phyloP scores from a whole-genome alignment of 2,329 filamentous ascomycete species.

The Capronia epimyces region DNA sequence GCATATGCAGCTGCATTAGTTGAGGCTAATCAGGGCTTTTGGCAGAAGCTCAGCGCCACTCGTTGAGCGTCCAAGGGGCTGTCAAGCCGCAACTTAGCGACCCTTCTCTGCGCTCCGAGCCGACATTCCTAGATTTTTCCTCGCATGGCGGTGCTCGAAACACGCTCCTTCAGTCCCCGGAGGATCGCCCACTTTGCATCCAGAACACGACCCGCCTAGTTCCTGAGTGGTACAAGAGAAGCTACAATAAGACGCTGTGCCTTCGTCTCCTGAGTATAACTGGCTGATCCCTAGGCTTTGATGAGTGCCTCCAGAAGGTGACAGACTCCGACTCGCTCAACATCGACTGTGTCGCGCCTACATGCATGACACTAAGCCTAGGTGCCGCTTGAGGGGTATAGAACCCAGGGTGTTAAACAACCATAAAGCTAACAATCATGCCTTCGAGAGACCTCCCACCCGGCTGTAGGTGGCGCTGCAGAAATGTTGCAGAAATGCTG shows the following conservation, averaged over 20 bases:
- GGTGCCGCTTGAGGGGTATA: slow-evolving; percentile 3
- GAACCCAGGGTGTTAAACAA: neutral
- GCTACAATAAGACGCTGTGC: neutral
- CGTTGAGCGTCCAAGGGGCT: slow-evolving; percentile 7
- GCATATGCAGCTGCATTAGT: slow-evolving; percentile 27
- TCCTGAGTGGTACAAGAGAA: neutral
- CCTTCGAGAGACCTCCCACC: neutral
- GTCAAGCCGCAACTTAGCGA: slow-evolving; percentile 9
- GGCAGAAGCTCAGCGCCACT: slow-evolving; percentile 24
- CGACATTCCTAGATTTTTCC: slow-evolving; percentile 5
- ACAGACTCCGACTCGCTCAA: neutral
- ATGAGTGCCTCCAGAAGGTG: neutral
- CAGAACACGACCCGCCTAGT: neutral
- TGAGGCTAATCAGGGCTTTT: slow-evolving; percentile 18
- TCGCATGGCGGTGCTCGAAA: slow-evolving; percentile 11
- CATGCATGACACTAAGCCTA: slow-evolving; percentile 1
- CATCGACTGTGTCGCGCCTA: neutral
- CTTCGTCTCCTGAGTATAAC: neutral
- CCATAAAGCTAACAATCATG: neutral
- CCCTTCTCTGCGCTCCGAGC: slow-evolving; percentile 13
- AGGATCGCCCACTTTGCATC: slow-evolving; percentile 8
- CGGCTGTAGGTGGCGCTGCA: slow-evolving; percentile 6
- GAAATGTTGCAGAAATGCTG: slow-evolving; percentile 19
- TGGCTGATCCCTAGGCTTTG: neutral
- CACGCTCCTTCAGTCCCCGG: slow-evolving; percentile 8